Evolutionary conservation across 202 grass and related monocot genomes (phyloP), one percentile per base, ranked within the genome.

Genomic region (Elaeis oleifera): DNA sequence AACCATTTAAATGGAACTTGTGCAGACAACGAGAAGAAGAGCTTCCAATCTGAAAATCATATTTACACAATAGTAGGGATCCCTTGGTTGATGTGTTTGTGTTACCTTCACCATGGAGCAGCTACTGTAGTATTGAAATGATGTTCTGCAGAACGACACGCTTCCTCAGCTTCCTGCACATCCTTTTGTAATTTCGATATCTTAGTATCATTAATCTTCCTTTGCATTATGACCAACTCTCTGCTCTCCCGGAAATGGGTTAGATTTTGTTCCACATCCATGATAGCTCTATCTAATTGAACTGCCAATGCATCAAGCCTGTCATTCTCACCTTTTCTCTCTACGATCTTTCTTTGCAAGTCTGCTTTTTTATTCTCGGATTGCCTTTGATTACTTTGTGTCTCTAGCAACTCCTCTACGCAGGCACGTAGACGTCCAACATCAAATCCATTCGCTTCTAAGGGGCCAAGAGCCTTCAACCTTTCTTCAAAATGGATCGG

Each of bases 361-460:
- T 79, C 65, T 25, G 68, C 56, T 7, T 63, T 57, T 53, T 73
- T 60, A 58, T 27, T 39, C 3, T 64, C 13, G n/a, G 18, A 61
- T 9, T 49, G 64, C 26, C 22, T 60, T 22, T 56, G 3, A 44
- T 65, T 31, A 32, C 50, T 68, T 85, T 89, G 90, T 51, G 77
- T 50, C 28, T 82, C 28, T 22, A 89, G 17, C 56, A 92, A 23
- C 22, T 55, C 54, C 2, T 54, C 65, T 29, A 97, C 25, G 29
- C 49, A 64, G 1, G 27, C 63, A 53, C 65, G 76, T 53, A 92
- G 44, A 9, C 36, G 58, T 22, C 69, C 25, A 49, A 97, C 92
- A 54, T 67, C 25, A 9, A 97, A 97, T 52, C 92, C 88, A 72
- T 97, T 86, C 60, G 29, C 74, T 19, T 84, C 82, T 23, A 97